A percentile compares a stretch with the other conserved stretches of the same genome.
phyloP scores from a whole-genome alignment of 345 rosid species.

The Salix exigua region DNA sequence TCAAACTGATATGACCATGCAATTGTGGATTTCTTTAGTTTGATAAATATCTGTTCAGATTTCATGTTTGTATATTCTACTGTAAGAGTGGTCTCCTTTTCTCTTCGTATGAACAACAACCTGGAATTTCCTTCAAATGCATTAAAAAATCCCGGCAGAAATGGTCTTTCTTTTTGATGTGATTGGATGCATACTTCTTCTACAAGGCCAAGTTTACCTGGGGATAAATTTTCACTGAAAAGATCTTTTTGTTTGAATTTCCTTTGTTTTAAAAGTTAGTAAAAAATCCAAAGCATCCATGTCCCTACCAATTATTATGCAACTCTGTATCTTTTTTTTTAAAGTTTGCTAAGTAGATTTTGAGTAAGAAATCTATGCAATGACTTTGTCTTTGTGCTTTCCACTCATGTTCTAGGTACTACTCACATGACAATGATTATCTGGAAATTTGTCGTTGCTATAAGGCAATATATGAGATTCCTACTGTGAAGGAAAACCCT shows the following conservation, averaged over 20 bases:
- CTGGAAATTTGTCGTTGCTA: slow-evolving; percentile 90
- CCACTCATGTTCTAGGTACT: slow-evolving; percentile 51
- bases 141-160: neutral
- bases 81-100: neutral
- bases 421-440: slow-evolving; percentile 75
- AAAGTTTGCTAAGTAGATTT: neutral
- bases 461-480: slow-evolving; percentile 90
- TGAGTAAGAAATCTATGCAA: neutral
- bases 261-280: neutral
- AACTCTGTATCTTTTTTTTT: neutral
- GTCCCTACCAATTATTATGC: neutral
- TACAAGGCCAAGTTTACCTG: neutral
- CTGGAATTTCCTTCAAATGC: neutral
- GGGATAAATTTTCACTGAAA: neutral
- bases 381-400: neutral
- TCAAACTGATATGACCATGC: neutral
- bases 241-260: neutral
- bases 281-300: neutral
- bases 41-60: neutral
- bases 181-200: neutral
- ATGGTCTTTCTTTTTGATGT: neutral
- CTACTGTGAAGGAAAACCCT: slow-evolving; percentile 69
- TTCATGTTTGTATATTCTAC: neutral
- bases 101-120: neutral
- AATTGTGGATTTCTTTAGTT: neutral